Evolutionary conservation across 2,329 filamentous ascomycete genomes (phyloP).

Genomic region (Triangularia setosa): DNA sequence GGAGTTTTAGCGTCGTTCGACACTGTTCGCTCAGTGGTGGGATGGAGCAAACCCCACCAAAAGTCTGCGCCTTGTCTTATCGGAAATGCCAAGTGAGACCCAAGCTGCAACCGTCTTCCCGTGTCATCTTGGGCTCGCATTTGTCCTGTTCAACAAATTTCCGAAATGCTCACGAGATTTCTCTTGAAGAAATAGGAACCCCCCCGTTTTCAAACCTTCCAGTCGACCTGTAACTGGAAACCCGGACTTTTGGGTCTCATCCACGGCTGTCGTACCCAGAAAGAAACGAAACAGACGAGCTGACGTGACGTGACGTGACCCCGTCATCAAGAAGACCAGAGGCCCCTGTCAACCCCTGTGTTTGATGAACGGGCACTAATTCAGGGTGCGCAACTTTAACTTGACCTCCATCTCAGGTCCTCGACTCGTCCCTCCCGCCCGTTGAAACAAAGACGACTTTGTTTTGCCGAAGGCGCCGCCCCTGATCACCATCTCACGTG

Average conservation of each 20-base stretch:
- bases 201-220: neutral
- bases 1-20: neutral
- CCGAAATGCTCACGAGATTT: neutral
- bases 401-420: neutral
- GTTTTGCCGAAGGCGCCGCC: neutral
- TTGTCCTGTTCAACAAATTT: neutral
- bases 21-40: neutral
- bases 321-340: neutral
- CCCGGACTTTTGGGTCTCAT: neutral
- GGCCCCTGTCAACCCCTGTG: conserved; percentile 5
- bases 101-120: neutral
- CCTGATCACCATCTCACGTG: neutral
- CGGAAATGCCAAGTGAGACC: neutral
- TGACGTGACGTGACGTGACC: neutral
- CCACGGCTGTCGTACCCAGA: neutral
- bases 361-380: conserved; percentile 10
- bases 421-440: neutral
- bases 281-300: neutral
- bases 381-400: conserved; percentile 1
- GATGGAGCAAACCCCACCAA: neutral
- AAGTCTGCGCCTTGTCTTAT: neutral
- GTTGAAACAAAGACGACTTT: conserved; percentile 10
- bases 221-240: neutral
- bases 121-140: neutral
- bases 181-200: neutral